These are phyloP conservation scores for Ambrosiella cleistominuta DNA, from an alignment of 2,329 filamentous ascomycete genomes.

Conservation along the genomic window DNA sequence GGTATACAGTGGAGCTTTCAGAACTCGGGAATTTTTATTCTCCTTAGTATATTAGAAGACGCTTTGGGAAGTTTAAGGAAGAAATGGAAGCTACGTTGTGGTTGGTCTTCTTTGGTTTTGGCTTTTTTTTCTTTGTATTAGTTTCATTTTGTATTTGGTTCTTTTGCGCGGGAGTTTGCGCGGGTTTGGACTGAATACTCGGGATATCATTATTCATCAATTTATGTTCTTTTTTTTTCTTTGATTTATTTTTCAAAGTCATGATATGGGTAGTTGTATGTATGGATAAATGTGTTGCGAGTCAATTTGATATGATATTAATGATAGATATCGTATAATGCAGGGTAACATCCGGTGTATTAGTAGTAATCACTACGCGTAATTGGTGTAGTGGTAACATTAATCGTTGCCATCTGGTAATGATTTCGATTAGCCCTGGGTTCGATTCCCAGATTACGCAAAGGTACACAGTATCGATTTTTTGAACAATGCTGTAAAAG, in stretches of 20 bases:
- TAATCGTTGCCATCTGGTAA: not conserved
- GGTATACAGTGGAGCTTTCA: no score
- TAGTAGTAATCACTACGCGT: not conserved
- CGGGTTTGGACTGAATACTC: not conserved
- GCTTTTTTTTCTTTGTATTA: not conserved
- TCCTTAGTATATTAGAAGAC: no score
- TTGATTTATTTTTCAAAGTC: not conserved
- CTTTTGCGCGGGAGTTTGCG: not conserved
- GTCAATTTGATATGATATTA: not conserved
- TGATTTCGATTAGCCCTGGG: slow-evolving; percentile 3
- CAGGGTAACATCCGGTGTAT: no score
- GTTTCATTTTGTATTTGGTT: no score
- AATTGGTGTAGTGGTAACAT: slow-evolving; percentile 4
- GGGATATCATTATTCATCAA: not conserved
- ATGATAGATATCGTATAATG: not conserved
- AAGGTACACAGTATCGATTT: no score
- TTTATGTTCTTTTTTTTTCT: not conserved
- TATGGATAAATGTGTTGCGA: not conserved
- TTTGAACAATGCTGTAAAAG: no score
- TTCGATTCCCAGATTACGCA: slow-evolving; percentile 3
- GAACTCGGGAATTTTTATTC: no score
- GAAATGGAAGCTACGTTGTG: not conserved
- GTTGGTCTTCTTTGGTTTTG: not conserved
- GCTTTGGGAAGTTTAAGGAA: not conserved
- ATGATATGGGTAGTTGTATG: not conserved